A percentile compares a stretch with the other conserved stretches of the same genome.
These are phyloP conservation scores for Quercus mongolica DNA, from an alignment of 306 rosid genomes.

Conservation along the genomic window DNA sequence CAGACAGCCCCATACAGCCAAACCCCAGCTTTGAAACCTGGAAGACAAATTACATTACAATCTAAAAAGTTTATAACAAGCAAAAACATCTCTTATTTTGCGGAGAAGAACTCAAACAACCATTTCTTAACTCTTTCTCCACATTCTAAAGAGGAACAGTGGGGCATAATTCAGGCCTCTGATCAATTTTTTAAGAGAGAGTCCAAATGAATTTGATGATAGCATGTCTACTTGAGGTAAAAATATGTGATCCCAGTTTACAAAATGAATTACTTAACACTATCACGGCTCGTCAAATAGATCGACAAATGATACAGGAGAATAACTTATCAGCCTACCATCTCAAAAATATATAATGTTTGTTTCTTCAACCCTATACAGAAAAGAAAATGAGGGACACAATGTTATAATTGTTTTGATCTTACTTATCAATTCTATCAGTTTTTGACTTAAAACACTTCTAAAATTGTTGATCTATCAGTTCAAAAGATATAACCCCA, in stretches of 20 bases:
- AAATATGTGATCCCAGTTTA: neutral
- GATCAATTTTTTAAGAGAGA: neutral
- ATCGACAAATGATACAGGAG: neutral
- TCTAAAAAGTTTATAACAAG: neutral
- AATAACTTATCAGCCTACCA: neutral
- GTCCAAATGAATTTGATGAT: neutral
- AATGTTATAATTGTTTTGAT: neutral
- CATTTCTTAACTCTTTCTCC: neutral
- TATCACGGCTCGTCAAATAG: neutral
- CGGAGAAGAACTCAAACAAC: neutral
- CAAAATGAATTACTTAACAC: neutral
- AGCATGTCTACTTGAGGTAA: neutral
- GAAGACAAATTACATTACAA: neutral
- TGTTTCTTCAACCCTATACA: too few species aligned
- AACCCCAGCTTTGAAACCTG: constrained; percentile 79
- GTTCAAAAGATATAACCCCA: neutral
- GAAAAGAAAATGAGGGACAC: neutral
- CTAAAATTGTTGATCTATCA: neutral
- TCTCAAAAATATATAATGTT: too few species aligned
- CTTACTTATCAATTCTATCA: neutral
- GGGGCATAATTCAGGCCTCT: neutral
- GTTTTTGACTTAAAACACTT: neutral
- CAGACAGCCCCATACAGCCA: constrained; percentile 65
- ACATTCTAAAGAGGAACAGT: neutral
- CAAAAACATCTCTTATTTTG: neutral